phyloP scores from a whole-genome alignment of 1,139 yeast genomes.

The Hemisphaericaspora xylofermentans region DNA sequence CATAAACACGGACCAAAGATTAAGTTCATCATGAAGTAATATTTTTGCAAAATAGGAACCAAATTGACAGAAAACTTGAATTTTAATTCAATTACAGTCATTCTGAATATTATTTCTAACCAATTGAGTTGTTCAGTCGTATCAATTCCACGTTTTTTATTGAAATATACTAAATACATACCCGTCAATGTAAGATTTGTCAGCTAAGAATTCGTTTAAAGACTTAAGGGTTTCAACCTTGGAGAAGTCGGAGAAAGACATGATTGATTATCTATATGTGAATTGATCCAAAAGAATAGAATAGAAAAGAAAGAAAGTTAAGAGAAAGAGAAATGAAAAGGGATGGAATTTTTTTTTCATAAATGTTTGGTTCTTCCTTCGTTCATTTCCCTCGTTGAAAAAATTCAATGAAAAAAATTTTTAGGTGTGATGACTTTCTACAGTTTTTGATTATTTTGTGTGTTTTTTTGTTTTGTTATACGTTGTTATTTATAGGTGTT shows the following conservation, averaged over 20 bases:
- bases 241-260: conserved; percentile 81
- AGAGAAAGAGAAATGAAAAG: background rate
- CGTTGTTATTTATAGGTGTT: no score
- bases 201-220: conserved; percentile 85
- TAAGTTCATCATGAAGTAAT: conserved; percentile 77
- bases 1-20: conserved; percentile 95
- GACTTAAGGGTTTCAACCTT: conserved; percentile 79
- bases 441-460: no score
- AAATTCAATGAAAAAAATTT: no score
- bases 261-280: conserved; percentile 19
- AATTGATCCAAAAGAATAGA: conserved; percentile 3
- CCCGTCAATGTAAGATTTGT: conserved; percentile 94
- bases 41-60: conserved; percentile 9
- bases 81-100: no score
- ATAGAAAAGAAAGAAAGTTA: conserved; percentile 2
- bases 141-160: no score
- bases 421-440: no score
- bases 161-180: conserved; percentile 45
- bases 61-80: background rate
- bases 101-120: no score
- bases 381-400: no score
- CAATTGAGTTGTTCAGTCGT: no score
- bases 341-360: background rate
- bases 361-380: no score
- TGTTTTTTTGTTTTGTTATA: no score